Base-by-base conservation (phyloP, 1,284 basidiomycete species). In the Cutaneotrichosporon arboriforme region DNA sequence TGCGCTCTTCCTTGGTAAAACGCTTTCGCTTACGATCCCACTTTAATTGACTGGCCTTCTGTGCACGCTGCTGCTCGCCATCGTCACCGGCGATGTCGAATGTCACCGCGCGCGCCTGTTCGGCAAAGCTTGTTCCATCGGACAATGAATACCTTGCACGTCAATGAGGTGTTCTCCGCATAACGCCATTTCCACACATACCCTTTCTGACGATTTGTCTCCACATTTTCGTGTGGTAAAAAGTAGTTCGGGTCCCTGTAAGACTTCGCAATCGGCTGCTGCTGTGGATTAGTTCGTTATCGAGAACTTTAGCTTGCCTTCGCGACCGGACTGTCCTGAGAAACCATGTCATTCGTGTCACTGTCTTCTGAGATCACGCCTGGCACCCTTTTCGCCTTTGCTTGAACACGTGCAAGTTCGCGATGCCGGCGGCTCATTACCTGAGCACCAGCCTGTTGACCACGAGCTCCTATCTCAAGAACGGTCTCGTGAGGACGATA, bases 11-110 rank as follows among this genome's bases (percentile, higher is more conserved):
- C 63, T 87, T 83, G 38, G 96, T 79, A 63, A 97, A 97, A 66
- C 88, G 91, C 73, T 97, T 97, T 77, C 91, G 94, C 77, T 94
- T 97, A 64, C 88, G 87, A 74, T 97, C 93, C 96, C 96, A 99
- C 31, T 77, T 83, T 55, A 87, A 69, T 55, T 80, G 80, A 58
- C 79, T 79, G 42, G 85, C 82, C 43, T 82, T 84, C 52, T 85
- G 84, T 54, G 84, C 83, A 54, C 82, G 80, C 13, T 82, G 79
- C 26, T 81, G 80, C 15, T 75, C 75, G 38, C 80, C 84, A 58
- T 92, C 88, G 63, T 97, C 94, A 12, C 84, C 85, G 2, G 83
- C 80, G 14, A 99, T 79, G 69, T 97, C 92, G 59, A 97, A 90
- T 0, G 88, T 81, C 3, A 84, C 85, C 7, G 81, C 80, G 4